Evolutionary conservation across 129 eudicot species (phyloP), one percentile per base, ranked within the genome.

Genomic region (Flaveria bidentis): DNA sequence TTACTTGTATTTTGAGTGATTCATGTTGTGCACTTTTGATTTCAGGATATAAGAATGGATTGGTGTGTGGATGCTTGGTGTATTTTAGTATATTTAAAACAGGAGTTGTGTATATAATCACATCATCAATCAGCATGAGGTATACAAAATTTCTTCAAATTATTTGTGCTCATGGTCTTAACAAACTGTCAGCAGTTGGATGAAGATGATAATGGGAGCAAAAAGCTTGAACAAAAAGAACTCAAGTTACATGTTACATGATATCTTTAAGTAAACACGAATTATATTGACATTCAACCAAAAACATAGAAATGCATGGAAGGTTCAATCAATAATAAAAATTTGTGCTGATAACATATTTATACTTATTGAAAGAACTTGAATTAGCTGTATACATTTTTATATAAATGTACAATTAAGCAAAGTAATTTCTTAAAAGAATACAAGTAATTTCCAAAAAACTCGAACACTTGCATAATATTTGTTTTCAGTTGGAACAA

Each of bases 51-150:
- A 88, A 67, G 77, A 85, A 77, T 47, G 85, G 92, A 1, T 76
- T 76, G 85, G 79, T 84, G 13, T 86, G 96, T 61, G 90, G 88
- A 18, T 75, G 84, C 11, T 72, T 90, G 76, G 86, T 90, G 51
- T 75, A 84, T 46, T 74, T 90, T 46, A 88, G 85, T 83, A 77
- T 90, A 18, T 82, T 84, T 69, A 86, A 89, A 73, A 73, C 83
- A 10, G 96, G 90, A 44, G 90, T 93, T 71, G 88, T 89, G 60
- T 93, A 90, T 77, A 84, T 88, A 39, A 85, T 93, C 46, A 87
- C 98, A 57, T 81, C 96, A 66, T 83, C 89, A 42, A 77, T 82
- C 56, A 86, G 95, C 85, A 82, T 90, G 85, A 85, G 92, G 98
- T 92, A 82, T 58, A 72, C 67, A 20, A 23, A 51, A 50, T 14